Conservation (phyloP, 1,284 basidiomycete species). For the Papiliotrema nemorosa region DNA sequence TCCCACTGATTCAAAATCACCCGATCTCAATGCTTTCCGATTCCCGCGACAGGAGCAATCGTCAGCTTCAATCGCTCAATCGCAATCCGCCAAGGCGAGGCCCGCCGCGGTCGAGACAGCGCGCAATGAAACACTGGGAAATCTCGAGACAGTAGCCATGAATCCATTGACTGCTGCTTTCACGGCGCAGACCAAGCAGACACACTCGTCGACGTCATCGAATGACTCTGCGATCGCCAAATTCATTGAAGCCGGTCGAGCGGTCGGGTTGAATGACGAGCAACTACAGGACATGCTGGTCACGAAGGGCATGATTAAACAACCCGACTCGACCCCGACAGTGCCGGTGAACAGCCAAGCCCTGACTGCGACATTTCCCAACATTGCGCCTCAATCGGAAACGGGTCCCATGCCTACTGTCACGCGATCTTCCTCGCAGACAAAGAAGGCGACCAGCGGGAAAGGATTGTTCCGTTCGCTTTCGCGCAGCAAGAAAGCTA, state of each 20-base stretch:
- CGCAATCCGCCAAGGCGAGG: constrained; percentile 17
- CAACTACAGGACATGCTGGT: constrained; percentile 36
- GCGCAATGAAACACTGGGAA: too few relatives aligned
- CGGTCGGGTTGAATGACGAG: constrained; percentile 33
- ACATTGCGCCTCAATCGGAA: neutral
- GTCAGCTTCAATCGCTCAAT: neutral
- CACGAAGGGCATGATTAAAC: constrained; percentile 21
- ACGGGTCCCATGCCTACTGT: too few relatives aligned
- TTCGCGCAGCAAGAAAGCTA: constrained; percentile 16
- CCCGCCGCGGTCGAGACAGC: constrained; percentile 1
- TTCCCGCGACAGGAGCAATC: constrained; percentile 18
- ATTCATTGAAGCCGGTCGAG: constrained; percentile 39
- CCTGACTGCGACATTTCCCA: neutral
- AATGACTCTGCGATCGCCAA: constrained; percentile 28
- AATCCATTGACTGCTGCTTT: neutral
- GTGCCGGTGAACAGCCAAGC: neutral
- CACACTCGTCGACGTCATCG: constrained; percentile 14
- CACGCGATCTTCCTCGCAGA: neutral
- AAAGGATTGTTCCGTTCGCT: constrained; percentile 24
- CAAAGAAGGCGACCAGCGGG: constrained; percentile 3
- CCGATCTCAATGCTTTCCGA: constrained; percentile 22
- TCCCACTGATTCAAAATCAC: neutral
- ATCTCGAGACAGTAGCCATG: too few relatives aligned
- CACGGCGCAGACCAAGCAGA: neutral
- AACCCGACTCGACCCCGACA: neutral